Conservation (phyloP, 2,329 filamentous ascomycete genomes). For the Pseudocercospora macadamiae region DNA sequence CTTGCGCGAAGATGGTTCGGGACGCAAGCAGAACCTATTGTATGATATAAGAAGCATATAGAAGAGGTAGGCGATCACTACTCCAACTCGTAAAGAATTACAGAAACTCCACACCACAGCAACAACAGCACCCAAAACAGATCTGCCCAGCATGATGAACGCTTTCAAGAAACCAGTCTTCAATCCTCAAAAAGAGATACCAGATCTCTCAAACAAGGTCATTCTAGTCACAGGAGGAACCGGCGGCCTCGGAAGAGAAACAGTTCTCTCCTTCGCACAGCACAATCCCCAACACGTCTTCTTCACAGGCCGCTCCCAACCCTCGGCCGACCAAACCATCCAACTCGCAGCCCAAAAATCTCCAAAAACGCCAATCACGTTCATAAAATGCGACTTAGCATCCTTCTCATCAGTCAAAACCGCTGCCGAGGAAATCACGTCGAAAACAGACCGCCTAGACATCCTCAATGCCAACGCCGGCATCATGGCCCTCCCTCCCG, state of each 20-base stretch:
- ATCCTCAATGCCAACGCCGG: slow-evolving; percentile 27
- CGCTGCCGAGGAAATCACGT: slow-evolving; percentile 26
- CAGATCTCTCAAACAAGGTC: slow-evolving; percentile 33
- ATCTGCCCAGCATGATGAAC: slow-evolving; percentile 4
- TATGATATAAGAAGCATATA: background rate
- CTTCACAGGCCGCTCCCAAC: slow-evolving; percentile 53
- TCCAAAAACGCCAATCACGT: slow-evolving; percentile 44
- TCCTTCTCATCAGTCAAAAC: slow-evolving; percentile 29
- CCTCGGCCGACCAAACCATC: slow-evolving; percentile 50
- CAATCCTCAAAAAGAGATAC: slow-evolving; percentile 30
- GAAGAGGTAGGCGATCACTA: background rate
- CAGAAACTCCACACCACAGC: background rate
- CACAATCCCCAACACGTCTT: slow-evolving; percentile 59
- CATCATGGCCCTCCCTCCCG: slow-evolving; percentile 31
- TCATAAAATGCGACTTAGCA: slow-evolving; percentile 35
- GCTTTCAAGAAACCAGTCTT: slow-evolving; percentile 23
- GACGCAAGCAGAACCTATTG: too few relatives aligned
- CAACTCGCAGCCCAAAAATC: slow-evolving; percentile 41
- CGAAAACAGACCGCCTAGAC: slow-evolving; percentile 28
- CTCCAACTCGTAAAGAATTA: background rate
- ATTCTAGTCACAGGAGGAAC: slow-evolving; percentile 33
- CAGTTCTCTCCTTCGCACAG: slow-evolving; percentile 52
- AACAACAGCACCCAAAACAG: background rate
- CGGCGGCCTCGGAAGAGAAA: slow-evolving; percentile 27
- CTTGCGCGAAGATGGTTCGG: too few relatives aligned